These are phyloP conservation scores for Nakazawaea laoshanensis DNA, from an alignment of 805 yeast species.

Conservation along the genomic window DNA sequence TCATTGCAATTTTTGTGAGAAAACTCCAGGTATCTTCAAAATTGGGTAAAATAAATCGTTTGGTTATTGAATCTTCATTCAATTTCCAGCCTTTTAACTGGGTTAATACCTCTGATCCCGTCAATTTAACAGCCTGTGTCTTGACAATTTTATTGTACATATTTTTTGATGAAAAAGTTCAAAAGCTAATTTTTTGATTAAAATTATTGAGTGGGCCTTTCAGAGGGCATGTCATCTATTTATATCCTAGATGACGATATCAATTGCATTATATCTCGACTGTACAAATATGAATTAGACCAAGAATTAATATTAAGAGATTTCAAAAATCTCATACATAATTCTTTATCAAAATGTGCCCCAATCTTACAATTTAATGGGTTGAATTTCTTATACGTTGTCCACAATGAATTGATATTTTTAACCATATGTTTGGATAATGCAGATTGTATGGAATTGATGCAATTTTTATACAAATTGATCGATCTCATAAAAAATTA, in stretches of 20 bases:
- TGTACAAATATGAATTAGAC: conserved; percentile 23
- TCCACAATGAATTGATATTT: conserved; percentile 34
- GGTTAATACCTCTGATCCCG: conserved; percentile 16
- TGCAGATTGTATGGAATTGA: conserved; percentile 47
- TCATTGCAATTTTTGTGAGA: conserved; percentile 45
- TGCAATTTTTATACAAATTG: conserved; percentile 46
- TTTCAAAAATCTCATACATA: conserved; percentile 15
- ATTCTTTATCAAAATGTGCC: conserved; percentile 17
- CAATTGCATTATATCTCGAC: conserved; percentile 22
- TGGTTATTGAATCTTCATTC: conserved; percentile 17
- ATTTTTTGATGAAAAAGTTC: neutral
- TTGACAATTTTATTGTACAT: conserved; percentile 31
- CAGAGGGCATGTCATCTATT: conserved; percentile 21
- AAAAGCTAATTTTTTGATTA: neutral
- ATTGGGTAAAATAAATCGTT: conserved; percentile 33
- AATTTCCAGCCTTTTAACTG: conserved; percentile 23
- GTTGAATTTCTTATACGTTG: conserved; percentile 44
- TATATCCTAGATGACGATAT: conserved; percentile 24
- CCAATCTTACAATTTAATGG: conserved; percentile 44
- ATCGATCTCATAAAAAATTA: conserved; percentile 36
- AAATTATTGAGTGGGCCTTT: neutral
- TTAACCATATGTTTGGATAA: conserved; percentile 36
- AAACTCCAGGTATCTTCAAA: conserved; percentile 55
- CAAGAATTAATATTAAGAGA: conserved; percentile 17
- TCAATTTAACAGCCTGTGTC: conserved; percentile 20